A percentile compares a stretch with the other conserved stretches of the same genome.
phyloP scores from a whole-genome alignment of 805 yeast genomes.

The Wickerhamiella allomyrinae region DNA sequence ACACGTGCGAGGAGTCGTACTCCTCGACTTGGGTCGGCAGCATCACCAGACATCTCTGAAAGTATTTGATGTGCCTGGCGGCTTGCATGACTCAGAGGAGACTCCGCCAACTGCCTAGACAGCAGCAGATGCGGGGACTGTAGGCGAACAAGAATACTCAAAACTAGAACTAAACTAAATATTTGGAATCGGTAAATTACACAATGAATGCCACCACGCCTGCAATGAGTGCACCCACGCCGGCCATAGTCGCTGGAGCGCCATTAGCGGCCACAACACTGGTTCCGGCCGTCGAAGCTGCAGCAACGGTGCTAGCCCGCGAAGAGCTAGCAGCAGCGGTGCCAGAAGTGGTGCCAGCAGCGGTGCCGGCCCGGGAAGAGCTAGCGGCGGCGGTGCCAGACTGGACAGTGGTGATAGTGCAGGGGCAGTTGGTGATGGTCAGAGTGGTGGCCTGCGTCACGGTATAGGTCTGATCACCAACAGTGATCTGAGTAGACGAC shows the following conservation, averaged over 20 bases:
- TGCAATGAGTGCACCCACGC: conserved; percentile 2
- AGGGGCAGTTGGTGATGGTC: conserved; percentile 46
- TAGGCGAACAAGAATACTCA: background rate
- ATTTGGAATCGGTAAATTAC: conserved; percentile 1
- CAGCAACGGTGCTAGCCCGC: conserved; percentile 1
- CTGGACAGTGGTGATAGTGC: conserved; percentile 41
- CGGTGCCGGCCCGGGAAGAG: background rate
- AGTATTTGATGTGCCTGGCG: conserved; percentile 6
- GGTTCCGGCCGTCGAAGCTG: background rate
- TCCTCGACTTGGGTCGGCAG: conserved; percentile 11
- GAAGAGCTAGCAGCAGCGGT: conserved; percentile 34
- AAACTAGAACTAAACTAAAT: background rate
- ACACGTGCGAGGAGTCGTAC: conserved; percentile 14
- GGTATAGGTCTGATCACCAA: conserved; percentile 29
- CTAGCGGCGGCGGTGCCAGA: conserved; percentile 23
- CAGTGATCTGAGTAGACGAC: conserved; percentile 17
- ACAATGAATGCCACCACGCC: conserved; percentile 15
- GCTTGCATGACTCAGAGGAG: background rate
- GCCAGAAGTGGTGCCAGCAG: conserved; percentile 23
- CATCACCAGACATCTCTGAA: conserved; percentile 12
- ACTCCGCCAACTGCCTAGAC: background rate
- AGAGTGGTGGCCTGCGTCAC: conserved; percentile 39
- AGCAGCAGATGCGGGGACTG: background rate
- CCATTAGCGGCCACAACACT: background rate
- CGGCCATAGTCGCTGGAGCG: conserved; percentile 7